Evolutionary conservation across 805 yeast species (phyloP), one percentile per base, ranked within the genome.

Genomic region (Saturnispora bothae): DNA sequence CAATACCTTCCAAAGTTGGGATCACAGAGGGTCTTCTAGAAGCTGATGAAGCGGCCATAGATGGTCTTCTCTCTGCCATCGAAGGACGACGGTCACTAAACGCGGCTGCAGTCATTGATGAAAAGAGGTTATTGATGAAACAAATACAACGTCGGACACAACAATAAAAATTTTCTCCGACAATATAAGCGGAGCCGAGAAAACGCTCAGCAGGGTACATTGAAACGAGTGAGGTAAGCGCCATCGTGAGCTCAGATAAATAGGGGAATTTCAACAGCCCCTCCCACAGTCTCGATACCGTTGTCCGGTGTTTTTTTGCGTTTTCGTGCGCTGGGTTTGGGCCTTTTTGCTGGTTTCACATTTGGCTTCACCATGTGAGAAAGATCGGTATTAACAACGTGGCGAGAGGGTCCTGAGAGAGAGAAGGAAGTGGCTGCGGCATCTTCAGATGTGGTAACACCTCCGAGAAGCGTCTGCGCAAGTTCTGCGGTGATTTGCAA

Each of bases 1-100:
- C 94, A 31, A 82, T 67, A 3, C 89, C 89, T 0, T 84, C 84
- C 27, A 82, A 62, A 45, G 74, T 78, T 3, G 94, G 94, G 14
- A 82, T 73, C 33, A 69, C 54, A 0, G 62, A 53, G 0, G 63
- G 59, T 40, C 60, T 49, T 42, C 63, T 50, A 8, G 56, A 46
- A n/a, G 43, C 40, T 3, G 43, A 43, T 27, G 47, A 41, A 1
- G 61, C 52, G 3, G 31, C 17, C 18, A 44, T 47, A 28, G 62
- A 56, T 5, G 63, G 59, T 21, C 63, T 46, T 42, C 64, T 48
- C 38, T 60, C 63, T 4, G 66, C 62, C 51, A 66, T 60, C 0
- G 79, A 67, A 8, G 78, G 76, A 29, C 82, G 67, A 44, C 84
- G 71, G 45, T 77, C 84, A 0, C 78, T 81, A 76, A 75, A 72